phyloP scores from a whole-genome alignment of 2,329 filamentous ascomycete genomes.

The Cercospora janseana region DNA sequence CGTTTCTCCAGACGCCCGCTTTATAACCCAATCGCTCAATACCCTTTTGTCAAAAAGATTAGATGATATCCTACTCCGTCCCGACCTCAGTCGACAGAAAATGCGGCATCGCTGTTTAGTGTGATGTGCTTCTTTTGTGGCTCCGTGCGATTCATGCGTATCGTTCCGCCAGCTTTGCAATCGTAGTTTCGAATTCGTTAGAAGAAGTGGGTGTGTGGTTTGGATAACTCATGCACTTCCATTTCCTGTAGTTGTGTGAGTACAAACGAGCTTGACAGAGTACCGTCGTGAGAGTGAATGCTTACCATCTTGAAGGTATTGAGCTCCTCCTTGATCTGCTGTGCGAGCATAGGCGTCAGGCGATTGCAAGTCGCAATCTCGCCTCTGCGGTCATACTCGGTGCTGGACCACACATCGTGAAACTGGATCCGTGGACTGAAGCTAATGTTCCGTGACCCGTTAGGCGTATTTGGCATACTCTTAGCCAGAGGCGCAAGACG shows the following conservation, averaged over 20 bases:
- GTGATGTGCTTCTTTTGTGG: slow-evolving; percentile 19
- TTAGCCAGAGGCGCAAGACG: slow-evolving; percentile 70
- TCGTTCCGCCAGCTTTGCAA: slow-evolving; percentile 22
- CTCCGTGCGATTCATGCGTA: slow-evolving; percentile 22
- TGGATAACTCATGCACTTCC: slow-evolving; percentile 98
- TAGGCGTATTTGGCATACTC: slow-evolving; percentile 76
- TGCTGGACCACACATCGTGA: slow-evolving; percentile 92
- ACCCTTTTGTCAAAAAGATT: slow-evolving; percentile 20
- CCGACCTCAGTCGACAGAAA: slow-evolving; percentile 14
- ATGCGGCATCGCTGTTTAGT: slow-evolving; percentile 16
- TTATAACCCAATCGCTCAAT: slow-evolving; percentile 17
- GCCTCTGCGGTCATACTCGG: slow-evolving; percentile 92
- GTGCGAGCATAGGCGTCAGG: slow-evolving; percentile 90
- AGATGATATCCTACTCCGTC: slow-evolving; percentile 24
- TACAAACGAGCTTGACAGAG: slow-evolving; percentile 16
- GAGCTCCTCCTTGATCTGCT: slow-evolving; percentile 99
- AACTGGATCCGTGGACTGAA: slow-evolving; percentile 95
- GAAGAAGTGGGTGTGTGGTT: slow-evolving; percentile 99
- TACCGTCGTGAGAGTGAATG: slow-evolving; percentile 17
- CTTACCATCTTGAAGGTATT: slow-evolving; percentile 99
- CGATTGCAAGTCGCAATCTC: slow-evolving; percentile 98
- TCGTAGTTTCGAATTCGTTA: slow-evolving; percentile 54
- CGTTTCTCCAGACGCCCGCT: slow-evolving; percentile 14
- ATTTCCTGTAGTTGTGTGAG: slow-evolving; percentile 74
- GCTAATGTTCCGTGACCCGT: slow-evolving; percentile 61